Base-by-base conservation (phyloP, 2,329 filamentous ascomycete species). In the Colletotrichum sp. region DNA sequence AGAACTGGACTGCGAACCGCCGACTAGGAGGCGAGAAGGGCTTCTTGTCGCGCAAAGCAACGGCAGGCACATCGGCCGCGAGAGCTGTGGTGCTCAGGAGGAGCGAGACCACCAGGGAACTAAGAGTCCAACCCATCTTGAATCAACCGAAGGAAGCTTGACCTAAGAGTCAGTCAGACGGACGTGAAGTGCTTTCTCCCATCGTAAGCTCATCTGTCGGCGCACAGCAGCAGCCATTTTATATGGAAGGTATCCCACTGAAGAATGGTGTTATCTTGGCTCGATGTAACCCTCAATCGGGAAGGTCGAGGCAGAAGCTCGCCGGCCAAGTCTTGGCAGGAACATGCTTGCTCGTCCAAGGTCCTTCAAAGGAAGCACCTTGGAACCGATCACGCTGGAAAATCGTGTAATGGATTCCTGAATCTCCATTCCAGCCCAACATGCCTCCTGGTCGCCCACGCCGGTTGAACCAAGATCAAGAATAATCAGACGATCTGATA, bases 401-500 rank as follows among this genome's bases (percentile, higher is more conserved):
- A n/a, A 32, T 60, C 66, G 48, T 28, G 55, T 48, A 69, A 27
- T 32, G 25, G 13, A 9, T 28, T 13, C 25, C 32, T 10, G 15
- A 28, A 3, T 25, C 34, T 48, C 55, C 34, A 8, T 15, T 8
- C 9, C 18, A 7, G 6, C 7, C 27, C 2, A 69, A 34, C 4
- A 6, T 9, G 55, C 32, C 34, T 18, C 15, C 16, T 7, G 55
- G 8, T 32, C 13, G 52, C 25, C 16, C 8, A 5, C 66, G 6
- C 32, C 48, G 6, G 36, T 3, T 25, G 25, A 16, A 34, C 39
- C 9, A 58, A 22, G 52, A 9, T 43, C 25, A 25, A 13, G 9
- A n/a, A 43, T 60, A n/a, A 61, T 61, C 66, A 69, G 55, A 69
- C 36, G 32, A 69, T 69, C 66, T 48, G 66, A 69, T 69, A 30